phyloP scores from a whole-genome alignment of 345 rosid genomes.

The Camelina hispida region DNA sequence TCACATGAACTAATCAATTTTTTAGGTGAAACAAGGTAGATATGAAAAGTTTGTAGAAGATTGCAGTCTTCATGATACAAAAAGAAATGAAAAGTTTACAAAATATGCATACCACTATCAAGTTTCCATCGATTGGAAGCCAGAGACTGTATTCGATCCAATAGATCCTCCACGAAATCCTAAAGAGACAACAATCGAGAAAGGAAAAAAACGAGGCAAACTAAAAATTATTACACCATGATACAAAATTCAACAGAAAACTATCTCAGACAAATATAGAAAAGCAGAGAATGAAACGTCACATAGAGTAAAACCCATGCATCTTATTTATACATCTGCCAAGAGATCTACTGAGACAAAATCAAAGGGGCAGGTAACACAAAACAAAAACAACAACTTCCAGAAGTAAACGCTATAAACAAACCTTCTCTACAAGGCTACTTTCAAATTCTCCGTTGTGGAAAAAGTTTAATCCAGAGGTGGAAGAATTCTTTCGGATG shows the following conservation, averaged over 20 bases:
- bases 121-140: slow-evolving; percentile 91
- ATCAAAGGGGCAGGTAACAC: slow-evolving; percentile 17
- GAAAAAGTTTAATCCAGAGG: slow-evolving; percentile 70
- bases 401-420: slow-evolving; percentile 15
- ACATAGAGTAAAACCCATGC: slow-evolving; percentile 1
- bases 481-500: slow-evolving; percentile 75
- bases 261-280: slow-evolving; percentile 4
- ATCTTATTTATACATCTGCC: slow-evolving; percentile 13
- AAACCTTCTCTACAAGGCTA: slow-evolving; percentile 64
- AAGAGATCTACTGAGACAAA: slow-evolving; percentile 14
- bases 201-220: slow-evolving; percentile 11
- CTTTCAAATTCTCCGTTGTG: slow-evolving; percentile 62
- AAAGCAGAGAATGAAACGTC: slow-evolving; percentile 3
- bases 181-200: slow-evolving; percentile 45
- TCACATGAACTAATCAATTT: slow-evolving; percentile 11
- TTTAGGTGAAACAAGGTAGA: slow-evolving; percentile 14
- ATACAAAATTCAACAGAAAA: slow-evolving; percentile 15
- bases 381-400: slow-evolving; percentile 18
- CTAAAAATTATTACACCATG: slow-evolving; percentile 22
- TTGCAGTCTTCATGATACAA: slow-evolving; percentile 20
- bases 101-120: slow-evolving; percentile 70
- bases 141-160: slow-evolving; percentile 72
- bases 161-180: slow-evolving; percentile 97
- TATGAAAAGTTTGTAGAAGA: background rate
- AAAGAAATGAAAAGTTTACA: slow-evolving; percentile 1